These are phyloP conservation scores for Macroventuria anomochaeta DNA, from an alignment of 2,329 filamentous ascomycete genomes.

Conservation along the genomic window DNA sequence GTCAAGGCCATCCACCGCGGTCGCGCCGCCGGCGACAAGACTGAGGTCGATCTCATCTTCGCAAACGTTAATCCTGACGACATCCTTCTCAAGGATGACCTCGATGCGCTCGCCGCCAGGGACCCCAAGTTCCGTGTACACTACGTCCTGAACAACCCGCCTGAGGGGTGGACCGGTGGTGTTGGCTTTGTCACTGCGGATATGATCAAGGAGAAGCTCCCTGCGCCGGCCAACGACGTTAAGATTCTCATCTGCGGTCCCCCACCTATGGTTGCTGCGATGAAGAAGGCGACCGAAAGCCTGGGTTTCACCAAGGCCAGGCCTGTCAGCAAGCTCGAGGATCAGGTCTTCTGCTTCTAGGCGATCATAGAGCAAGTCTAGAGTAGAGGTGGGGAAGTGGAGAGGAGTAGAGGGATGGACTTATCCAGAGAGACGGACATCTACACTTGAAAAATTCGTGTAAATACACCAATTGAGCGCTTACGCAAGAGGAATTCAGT, in stretches of 20 bases:
- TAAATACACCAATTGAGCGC: background rate
- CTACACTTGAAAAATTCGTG: background rate
- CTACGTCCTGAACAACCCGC: slow-evolving; percentile 96
- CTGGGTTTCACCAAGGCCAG: slow-evolving; percentile 91
- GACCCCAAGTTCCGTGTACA: slow-evolving; percentile 85
- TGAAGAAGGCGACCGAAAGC: slow-evolving; percentile 93
- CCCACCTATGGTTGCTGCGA: slow-evolving; percentile 92
- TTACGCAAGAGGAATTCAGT: background rate
- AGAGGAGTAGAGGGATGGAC: background rate
- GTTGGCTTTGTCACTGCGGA: slow-evolving; percentile 94
- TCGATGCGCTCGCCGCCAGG: slow-evolving; percentile 77
- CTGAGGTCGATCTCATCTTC: slow-evolving; percentile 88
- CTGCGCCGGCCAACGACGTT: slow-evolving; percentile 82
- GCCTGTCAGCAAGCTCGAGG: slow-evolving; percentile 95
- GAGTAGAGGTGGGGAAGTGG: background rate
- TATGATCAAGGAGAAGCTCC: slow-evolving; percentile 89
- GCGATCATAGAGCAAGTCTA: background rate
- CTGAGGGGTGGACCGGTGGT: slow-evolving; percentile 87
- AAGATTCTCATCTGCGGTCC: slow-evolving; percentile 96
- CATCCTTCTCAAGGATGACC: slow-evolving; percentile 90
- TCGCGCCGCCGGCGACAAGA: slow-evolving; percentile 76
- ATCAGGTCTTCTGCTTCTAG: slow-evolving; percentile 97
- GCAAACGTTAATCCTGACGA: slow-evolving; percentile 94
- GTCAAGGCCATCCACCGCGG: slow-evolving; percentile 88
- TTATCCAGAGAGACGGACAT: background rate